Conservation (phyloP, 208 protist species). For the Crithidia mellificae region DNA sequence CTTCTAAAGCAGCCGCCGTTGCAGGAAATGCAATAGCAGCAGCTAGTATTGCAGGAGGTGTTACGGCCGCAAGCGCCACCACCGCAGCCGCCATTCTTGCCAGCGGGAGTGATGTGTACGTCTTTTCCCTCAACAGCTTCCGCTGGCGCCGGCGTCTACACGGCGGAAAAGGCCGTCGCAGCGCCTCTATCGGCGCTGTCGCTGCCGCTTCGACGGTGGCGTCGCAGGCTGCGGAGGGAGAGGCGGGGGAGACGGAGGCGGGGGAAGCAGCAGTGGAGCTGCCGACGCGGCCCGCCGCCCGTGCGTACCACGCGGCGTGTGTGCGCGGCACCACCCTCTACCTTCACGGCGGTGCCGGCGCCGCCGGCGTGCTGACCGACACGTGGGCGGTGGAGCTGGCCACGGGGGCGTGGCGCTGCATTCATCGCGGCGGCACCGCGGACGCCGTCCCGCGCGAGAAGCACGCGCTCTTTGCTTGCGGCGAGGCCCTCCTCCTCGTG, state of each 20-base stretch:
- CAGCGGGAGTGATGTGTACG: conserved; percentile 17
- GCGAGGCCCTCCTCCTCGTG: conserved; percentile 69
- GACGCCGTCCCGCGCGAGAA: conserved; percentile 68
- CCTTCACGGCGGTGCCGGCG: conserved; percentile 67
- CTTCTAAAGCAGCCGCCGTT: conserved; percentile 1
- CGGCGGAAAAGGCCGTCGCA: conserved; percentile 1
- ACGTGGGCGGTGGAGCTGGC: conserved; percentile 73
- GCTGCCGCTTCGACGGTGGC: conserved; percentile 2
- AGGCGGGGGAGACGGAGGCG: not conserved
- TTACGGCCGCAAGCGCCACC: not conserved
- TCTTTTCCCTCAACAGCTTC: conserved; percentile 65
- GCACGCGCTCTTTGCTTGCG: conserved; percentile 72
- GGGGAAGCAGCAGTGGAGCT: not conserved
- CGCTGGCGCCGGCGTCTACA: conserved; percentile 44
- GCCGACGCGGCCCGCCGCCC: conserved; percentile 26
- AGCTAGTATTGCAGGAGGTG: too few relatives aligned
- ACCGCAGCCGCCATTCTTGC: conserved; percentile 21
- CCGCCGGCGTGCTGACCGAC: conserved; percentile 45
- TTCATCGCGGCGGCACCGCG: conserved; percentile 62
- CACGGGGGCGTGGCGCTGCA: conserved; percentile 51
- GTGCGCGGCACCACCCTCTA: conserved; percentile 57
- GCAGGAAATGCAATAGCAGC: too few relatives aligned
- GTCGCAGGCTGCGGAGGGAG: too few relatives aligned
- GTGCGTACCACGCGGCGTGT: conserved; percentile 70
- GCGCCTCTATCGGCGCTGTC: not conserved